Base-by-base conservation (phyloP, 1,284 basidiomycete species). In the Cryptococcus sp. region DNA sequence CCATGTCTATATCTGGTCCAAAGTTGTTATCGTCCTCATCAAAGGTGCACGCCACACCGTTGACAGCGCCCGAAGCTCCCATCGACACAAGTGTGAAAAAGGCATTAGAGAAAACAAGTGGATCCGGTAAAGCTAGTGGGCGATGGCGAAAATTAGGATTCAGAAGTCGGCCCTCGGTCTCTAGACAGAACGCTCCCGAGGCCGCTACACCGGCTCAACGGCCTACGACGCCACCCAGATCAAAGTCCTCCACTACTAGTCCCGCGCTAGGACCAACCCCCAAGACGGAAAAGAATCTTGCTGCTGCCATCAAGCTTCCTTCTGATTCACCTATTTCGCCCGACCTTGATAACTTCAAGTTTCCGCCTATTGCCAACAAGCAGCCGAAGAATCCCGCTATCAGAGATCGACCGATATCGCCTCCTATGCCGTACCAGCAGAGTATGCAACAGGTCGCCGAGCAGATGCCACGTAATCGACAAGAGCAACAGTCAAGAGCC, bases 121-220 rank as follows among this genome's bases (percentile, higher is more conserved):
- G 66, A 31, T 58, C 60, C 2, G 60, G 57, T 34, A 69, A 66
- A 37, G 62, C 61, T 57, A 58, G 62, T 40, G 47, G 56, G 31
- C 54, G 66, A 5, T 73, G 69, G 70, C 65, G 60, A 50, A 70
- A 70, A 50, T 55, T 69, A 4, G 63, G 66, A 7, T 62, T 65
- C 56, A 59, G 55, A 46, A 62, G 60, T 46, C 55, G 60, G 4
- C 52, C 55, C 22, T 62, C 60, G n/a, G 40, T 63, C 4, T 63
- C 66, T 3, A 16, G 36, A 4, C 36, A 39, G 14, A 39, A 16
- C 7, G 16, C 36, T 7, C n/a, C 42, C 4, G 36, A 28, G 16
- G 16, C 36, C 36, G 36, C 36, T 39, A 16, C 14, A 7, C 36
- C 41, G 11, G 28, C 50, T 21, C 10, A 41, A 48, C 25, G 24